Evolutionary conservation across 768 basidiomycete genomes (phyloP), one percentile per base, ranked within the genome.

Genomic region (Aureoboletus auriporus): DNA sequence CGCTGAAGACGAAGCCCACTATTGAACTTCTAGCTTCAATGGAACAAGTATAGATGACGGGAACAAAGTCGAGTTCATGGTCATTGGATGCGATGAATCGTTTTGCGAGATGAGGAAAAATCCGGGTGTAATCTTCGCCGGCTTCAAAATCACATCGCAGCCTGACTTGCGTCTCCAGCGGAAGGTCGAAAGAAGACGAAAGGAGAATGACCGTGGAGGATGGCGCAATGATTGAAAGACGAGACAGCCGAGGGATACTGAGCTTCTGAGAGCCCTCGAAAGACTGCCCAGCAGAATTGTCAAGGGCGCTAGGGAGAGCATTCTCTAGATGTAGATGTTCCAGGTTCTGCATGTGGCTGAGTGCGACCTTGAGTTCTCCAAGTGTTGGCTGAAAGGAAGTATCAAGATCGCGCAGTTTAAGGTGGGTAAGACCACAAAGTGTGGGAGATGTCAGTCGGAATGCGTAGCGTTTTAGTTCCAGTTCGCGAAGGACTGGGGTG

Each of bases 401-500:
- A 33, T 6, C 13, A 8, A 33, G 31, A 33, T 33, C 31, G 10
- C 31, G 31, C 31, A 33, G 31, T 5, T 13, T 33, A 13, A 33
- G 31, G 3, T 10, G 13, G 10, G 31, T 33, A 11, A 33, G 31
- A 33, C 31, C 31, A 33, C 11, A 33, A 4, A 33, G 31, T 12
- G 31, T 33, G 11, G 31, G 31, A 33, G 31, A 33, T 11, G 10
- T 33, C 31, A 33, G 31, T 6, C 64, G 54, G 42, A 75, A 53
- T 34, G 62, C 59, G 46, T 71, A 69, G 23, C 63, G 55, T 12
- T 47, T 58, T 1, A 78, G 53, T 47, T 71, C 65, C 14, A 77
- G 52, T 20, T 53, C 56, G 41, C 66, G 66, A 26, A 78, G 63
- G 29, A 58, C 59, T 11, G 70, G 68, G 5, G 64, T 63, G 9